Evolutionary conservation across 176 grass and related monocot species (phyloP).

Genomic region (Melocanna baccifera): DNA sequence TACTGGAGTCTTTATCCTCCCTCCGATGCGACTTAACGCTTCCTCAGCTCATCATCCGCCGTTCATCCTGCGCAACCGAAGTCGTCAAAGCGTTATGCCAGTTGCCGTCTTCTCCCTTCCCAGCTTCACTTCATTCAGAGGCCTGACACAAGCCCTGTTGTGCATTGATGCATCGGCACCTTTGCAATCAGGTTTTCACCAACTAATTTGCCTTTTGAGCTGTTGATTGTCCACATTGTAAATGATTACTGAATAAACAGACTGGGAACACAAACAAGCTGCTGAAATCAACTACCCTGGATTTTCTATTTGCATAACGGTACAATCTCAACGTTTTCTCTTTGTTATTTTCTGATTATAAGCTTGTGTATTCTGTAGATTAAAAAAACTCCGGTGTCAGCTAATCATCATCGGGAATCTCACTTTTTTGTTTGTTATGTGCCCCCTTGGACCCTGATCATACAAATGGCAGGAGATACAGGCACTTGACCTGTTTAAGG

Average conservation of each 20-base stretch:
- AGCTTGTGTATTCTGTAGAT: conserved; percentile 11
- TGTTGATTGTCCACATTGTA: conserved; percentile 41
- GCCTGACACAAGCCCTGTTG: conserved; percentile 17
- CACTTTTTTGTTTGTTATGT: conserved; percentile 25
- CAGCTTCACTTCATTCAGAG: no score
- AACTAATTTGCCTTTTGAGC: conserved; percentile 46
- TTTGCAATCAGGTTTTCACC: conserved; percentile 24
- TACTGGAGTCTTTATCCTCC: no score
- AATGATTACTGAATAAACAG: conserved; percentile 53
- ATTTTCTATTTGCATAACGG: conserved; percentile 35
- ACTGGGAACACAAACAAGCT: conserved; percentile 35
- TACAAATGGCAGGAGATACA: conserved; percentile 44
- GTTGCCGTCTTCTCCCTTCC: no score
- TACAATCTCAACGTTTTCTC: conserved; percentile 38
- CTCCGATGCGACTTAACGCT: no score
- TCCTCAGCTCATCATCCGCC: no score
- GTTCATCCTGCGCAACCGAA: no score
- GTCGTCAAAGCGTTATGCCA: no score
- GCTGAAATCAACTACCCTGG: conserved; percentile 20
- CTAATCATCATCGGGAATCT: conserved; percentile 42
- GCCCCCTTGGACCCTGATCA: conserved; percentile 37
- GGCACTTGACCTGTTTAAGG: conserved; percentile 7
- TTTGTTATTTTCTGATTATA: conserved; percentile 34
- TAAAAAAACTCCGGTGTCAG: conserved; percentile 17
- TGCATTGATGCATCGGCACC: conserved; percentile 21